A percentile compares a stretch with the other conserved stretches of the same genome.
These are phyloP conservation scores for Mortierella sp. DNA, from an alignment of 371 early-diverging fungal species.

Conservation along the genomic window DNA sequence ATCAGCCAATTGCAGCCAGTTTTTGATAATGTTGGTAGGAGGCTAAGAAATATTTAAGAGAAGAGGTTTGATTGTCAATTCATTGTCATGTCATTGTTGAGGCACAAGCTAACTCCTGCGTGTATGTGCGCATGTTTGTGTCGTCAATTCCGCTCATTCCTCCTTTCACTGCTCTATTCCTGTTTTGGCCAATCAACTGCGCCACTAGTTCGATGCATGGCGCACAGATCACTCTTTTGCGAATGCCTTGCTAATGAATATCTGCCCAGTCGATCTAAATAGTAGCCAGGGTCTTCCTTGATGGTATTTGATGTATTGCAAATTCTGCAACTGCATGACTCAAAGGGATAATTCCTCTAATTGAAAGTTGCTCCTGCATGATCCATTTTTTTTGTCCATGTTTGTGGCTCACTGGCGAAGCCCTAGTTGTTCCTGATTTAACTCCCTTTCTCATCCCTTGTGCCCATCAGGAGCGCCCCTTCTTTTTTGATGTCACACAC, in stretches of 20 bases:
- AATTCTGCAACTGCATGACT: not conserved
- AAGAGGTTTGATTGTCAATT: not conserved
- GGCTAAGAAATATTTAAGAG: slow-evolving; percentile 60
- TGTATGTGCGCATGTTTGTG: too few species aligned
- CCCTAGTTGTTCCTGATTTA: slow-evolving; percentile 44
- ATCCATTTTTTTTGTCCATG: not conserved
- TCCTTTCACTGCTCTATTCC: not conserved
- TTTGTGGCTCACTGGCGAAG: slow-evolving; percentile 70
- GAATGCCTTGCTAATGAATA: too few species aligned
- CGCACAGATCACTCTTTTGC: slow-evolving; percentile 15
- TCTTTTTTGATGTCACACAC: slow-evolving; percentile 4
- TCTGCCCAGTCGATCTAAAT: too few species aligned
- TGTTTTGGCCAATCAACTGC: slow-evolving; percentile 3
- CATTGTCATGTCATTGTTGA: not conserved
- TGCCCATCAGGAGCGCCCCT: not conserved
- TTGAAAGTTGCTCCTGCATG: not conserved
- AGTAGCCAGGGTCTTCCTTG: not conserved
- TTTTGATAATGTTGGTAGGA: slow-evolving; percentile 72
- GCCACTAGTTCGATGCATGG: not conserved
- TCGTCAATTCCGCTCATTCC: too few species aligned
- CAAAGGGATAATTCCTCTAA: not conserved
- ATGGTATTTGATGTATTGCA: not conserved
- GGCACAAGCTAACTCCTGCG: too few species aligned
- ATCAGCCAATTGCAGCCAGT: slow-evolving; percentile 82
- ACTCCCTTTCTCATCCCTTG: slow-evolving; percentile 59